Conservation (phyloP, 176 grass and related monocot species). For the Musa schizocarpa region DNA sequence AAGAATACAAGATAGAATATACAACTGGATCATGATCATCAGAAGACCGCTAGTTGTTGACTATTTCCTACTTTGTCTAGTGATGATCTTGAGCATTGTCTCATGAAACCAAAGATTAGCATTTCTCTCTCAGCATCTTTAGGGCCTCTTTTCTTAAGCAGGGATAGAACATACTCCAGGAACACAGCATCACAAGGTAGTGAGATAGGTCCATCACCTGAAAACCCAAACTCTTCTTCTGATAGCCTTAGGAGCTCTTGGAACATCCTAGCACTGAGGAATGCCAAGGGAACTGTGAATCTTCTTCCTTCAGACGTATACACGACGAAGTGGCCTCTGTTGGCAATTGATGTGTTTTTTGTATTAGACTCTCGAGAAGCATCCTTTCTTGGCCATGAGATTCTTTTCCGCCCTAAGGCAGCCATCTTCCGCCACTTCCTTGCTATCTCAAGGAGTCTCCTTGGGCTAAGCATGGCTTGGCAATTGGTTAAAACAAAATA, state of each 20-base stretch:
- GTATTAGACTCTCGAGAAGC: conserved; percentile 4
- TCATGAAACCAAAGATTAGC: conserved; percentile 14
- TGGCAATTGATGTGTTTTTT: conserved; percentile 32
- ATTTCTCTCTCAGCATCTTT: conserved; percentile 19
- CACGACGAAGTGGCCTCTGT: conserved; percentile 34
- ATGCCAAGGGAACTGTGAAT: conserved; percentile 26
- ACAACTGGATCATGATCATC: not conserved
- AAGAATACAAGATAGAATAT: not conserved
- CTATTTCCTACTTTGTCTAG: not conserved
- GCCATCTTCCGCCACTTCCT: conserved; percentile 17
- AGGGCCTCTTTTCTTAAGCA: conserved; percentile 19
- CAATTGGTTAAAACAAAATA: not conserved
- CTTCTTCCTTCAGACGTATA: conserved; percentile 24
- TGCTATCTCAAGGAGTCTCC: conserved; percentile 6
- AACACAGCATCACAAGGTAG: conserved; percentile 23
- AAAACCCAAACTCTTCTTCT: conserved; percentile 33
- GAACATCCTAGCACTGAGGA: conserved; percentile 16
- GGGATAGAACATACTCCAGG: conserved; percentile 22
- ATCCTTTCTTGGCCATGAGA: conserved; percentile 11
- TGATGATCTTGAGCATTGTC: not conserved
- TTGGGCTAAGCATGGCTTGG: not conserved
- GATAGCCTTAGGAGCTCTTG: conserved; percentile 33
- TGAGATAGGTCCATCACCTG: conserved; percentile 25
- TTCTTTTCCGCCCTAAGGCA: conserved; percentile 3
- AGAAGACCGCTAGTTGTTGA: not conserved